Base-by-base conservation (phyloP, 805 yeast genomes). In the Saccharomycopsis babjevae region DNA sequence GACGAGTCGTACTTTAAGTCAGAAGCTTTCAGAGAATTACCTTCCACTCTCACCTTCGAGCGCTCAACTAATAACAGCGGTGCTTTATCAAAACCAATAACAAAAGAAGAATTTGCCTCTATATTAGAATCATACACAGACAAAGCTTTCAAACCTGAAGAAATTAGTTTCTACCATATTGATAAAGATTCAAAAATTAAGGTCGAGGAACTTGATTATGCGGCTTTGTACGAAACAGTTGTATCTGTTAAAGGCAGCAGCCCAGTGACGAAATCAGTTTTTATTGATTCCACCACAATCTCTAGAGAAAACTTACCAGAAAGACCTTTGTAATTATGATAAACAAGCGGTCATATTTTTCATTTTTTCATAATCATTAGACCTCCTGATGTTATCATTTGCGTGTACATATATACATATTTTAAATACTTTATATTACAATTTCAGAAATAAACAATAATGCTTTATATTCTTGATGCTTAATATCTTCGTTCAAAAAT, bases 1-100 rank as follows among this genome's bases (percentile, higher is more conserved):
- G 56, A 52, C 20, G 60, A 50, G 5, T 34, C 50, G 7, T 58
- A 38, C n/a, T 61, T 39, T 36, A 61, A 54, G 52, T 52, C 34
- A 22, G 30, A 58, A n/a, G 56, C 64, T 22, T 36, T 58, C 18
- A 25, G 38, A 36, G 64, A 61, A 20, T 30, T 61, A n/a, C 56
- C 59, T 15, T 28, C 38, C 25, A 20, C 54, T 13, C 36, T 61
- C 13, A 50, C 25, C 5, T 59, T 46, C 32, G 54, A 28, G 7
- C 38, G 50, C 8, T 7, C 28, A 6, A 42, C 60, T 25, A 36
- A 59, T 28, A 38, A 28, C 11, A 42, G 28, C n/a, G 64, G 64
- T 18, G 34, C 40, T 15, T 60, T 62, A 20, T 30, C 25, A 8
- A 15, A 50, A 30, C 59, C 65, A 15, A 40, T 62, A 22, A 54